Base-by-base conservation (phyloP, 2,329 filamentous ascomycete genomes). In the Madurella fahalii region DNA sequence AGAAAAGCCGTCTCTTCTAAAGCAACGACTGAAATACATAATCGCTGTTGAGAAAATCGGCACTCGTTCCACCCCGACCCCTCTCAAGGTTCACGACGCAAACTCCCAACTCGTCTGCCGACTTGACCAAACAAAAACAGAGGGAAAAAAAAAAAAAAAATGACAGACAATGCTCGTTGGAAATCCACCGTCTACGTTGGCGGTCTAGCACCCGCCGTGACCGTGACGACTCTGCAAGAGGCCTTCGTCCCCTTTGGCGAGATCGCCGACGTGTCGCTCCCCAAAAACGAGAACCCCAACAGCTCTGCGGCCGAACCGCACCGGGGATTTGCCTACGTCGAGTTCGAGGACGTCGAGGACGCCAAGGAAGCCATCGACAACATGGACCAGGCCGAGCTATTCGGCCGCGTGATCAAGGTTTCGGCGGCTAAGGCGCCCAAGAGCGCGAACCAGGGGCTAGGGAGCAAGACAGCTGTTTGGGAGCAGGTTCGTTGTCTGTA, bases 241-340 rank as follows among this genome's bases (percentile, higher is more conserved):
- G 92, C 92, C 52, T 99, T 99, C 74, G 83, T 99, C 54, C 94
- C 95, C 0, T 99, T 99, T 71, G 94, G 95, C 67, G 93, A 96
- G 70, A 93, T 99, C 58, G 85, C 89, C 62, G 91, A 96, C 68
- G 86, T 99, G 62, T 87, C 90, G 47, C 76, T 99, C 15, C 94
- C 94, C 17, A 95, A 94, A 71, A 87, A 90, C 54, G 92, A 96
- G 68, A 78, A 85, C 58, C 86, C 87, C 61, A 91, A 89, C 59
- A 84, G 87, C 7, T 84, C 81, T 46, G 89, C 95, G 40, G 15
- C 43, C 12, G 56, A 56, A n/a, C 76, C 84, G 31, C 94, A 99
- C 70, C 81, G 92, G 50, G 94, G 95, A 1, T 99, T 97, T 71
- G 94, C 92, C 55, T 97, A 99, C 69, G 89, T 99, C 48, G 94